Evolutionary conservation across 2,329 filamentous ascomycete genomes (phyloP).

Genomic region (Samsoniella hepiali): DNA sequence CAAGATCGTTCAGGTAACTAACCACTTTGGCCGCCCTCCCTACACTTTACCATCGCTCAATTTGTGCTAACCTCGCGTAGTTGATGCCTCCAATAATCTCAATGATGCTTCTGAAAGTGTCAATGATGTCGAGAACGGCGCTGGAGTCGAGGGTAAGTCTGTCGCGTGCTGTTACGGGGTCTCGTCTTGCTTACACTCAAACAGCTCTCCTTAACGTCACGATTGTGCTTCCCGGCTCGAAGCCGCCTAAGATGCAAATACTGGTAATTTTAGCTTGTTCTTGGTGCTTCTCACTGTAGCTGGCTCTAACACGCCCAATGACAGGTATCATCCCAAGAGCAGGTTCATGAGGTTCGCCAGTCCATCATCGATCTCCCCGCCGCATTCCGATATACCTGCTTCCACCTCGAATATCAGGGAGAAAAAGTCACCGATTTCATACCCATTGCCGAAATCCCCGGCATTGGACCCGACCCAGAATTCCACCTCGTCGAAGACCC

Average conservation of each 20-base stretch:
- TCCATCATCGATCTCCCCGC: slow-evolving; percentile 90
- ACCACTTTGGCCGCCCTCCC: not conserved
- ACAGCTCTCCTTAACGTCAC: slow-evolving; percentile 60
- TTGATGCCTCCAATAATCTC: slow-evolving; percentile 26
- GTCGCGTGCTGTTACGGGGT: slow-evolving; percentile 17
- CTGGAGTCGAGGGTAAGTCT: slow-evolving; percentile 34
- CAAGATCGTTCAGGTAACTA: slow-evolving; percentile 15
- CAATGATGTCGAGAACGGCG: slow-evolving; percentile 29
- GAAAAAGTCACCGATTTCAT: slow-evolving; percentile 93
- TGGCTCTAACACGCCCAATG: slow-evolving; percentile 1
- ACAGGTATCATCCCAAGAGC: slow-evolving; percentile 87
- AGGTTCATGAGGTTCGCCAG: slow-evolving; percentile 95
- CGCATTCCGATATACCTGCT: slow-evolving; percentile 97
- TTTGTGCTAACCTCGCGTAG: slow-evolving; percentile 21
- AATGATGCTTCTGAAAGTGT: slow-evolving; percentile 27
- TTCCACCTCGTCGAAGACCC: slow-evolving; percentile 85
- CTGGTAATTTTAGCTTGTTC: slow-evolving; percentile 58
- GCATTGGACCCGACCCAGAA: slow-evolving; percentile 72
- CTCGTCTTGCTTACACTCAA: slow-evolving; percentile 21
- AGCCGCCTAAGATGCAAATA: slow-evolving; percentile 73
- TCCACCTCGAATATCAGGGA: slow-evolving; percentile 90
- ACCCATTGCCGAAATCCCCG: slow-evolving; percentile 83
- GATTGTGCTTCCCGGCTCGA: slow-evolving; percentile 75
- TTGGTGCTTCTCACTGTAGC: slow-evolving; percentile 21
- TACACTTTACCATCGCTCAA: not conserved